These are phyloP conservation scores for Ogataea wickerhamii DNA, from an alignment of 805 yeast genomes.

Conservation along the genomic window DNA sequence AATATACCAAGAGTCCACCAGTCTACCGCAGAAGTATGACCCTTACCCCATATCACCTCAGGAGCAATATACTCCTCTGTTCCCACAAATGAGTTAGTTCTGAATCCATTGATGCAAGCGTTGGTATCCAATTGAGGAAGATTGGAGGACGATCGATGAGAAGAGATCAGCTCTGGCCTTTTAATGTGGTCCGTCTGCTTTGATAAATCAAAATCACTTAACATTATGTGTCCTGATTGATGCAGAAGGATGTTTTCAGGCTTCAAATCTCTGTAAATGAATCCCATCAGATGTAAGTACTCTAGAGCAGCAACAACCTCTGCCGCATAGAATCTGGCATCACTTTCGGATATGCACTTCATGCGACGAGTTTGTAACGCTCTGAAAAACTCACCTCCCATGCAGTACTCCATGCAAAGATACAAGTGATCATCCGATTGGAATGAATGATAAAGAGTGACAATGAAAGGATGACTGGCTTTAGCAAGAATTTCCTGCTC, in stretches of 20 bases:
- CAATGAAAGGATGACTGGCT: constrained; percentile 95
- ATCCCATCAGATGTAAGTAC: constrained; percentile 94
- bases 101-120: constrained; percentile 90
- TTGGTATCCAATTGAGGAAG: constrained; percentile 83
- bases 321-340: constrained; percentile 91
- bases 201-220: constrained; percentile 92
- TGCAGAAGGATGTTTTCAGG: constrained; percentile 94
- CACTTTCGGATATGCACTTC: constrained; percentile 80
- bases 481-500: constrained; percentile 96
- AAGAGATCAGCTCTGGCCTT: constrained; percentile 61
- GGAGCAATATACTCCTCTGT: constrained; percentile 99
- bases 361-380: constrained; percentile 89
- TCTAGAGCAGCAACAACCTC: constrained; percentile 97
- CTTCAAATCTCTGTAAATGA: constrained; percentile 91
- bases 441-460: constrained; percentile 91
- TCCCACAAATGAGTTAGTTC: constrained; percentile 98
- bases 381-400: constrained; percentile 98
- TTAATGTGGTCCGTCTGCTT: constrained; percentile 79
- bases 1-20: constrained; percentile 99
- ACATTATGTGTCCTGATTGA: constrained; percentile 97
- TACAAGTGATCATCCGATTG: constrained; percentile 90
- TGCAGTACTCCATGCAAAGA: constrained; percentile 97
- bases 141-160: constrained; percentile 32
- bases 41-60: constrained; percentile 94
- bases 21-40: constrained; percentile 97